Base-by-base conservation (phyloP, 345 rosid species). In the Lagerstroemia speciosa region DNA sequence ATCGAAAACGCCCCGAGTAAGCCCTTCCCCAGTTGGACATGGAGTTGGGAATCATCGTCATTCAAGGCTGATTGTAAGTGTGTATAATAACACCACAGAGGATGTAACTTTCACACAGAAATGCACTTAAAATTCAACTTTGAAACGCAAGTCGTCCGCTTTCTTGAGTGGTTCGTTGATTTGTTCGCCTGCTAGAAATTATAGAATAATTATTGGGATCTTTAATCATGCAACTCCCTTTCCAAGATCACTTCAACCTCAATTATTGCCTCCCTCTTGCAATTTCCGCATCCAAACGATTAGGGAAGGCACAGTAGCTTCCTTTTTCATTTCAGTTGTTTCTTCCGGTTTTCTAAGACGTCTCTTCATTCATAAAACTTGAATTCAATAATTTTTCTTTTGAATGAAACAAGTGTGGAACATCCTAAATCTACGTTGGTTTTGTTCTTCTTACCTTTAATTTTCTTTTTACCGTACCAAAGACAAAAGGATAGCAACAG, bases 21-120 rank as follows among this genome's bases (percentile, higher is more conserved):
- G 38, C 41, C 82, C 83, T 76, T 52, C 83, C 83, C 76, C 74
- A 55, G 82, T 72, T 65, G 45, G 32, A 19, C 20, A 65, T 57
- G 63, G 7, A 45, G 20, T 48, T 27, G 16, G 40, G 8, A 64
- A 52, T 36, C 38, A 14, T 26, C 10, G 29, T 26, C 10, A 12
- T 8, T 6, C 61, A 24, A 8, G 31, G 11, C 15, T 36, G 61
- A 55, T 55, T 26, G 61, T 55, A 31, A 2, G 22, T 9, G 4
- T 2, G 24, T 36, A 9, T 9, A 36, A 9, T 36, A 36, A 36
- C 38, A 36, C 38, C 8, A 36, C 38, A 36, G 8, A 36, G 38
- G 8, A 36, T 36, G 38, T 36, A 36, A 36, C 55, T n/a, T n/a
- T n/a, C n/a, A n/a, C n/a, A n/a, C n/a, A n/a, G n/a, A n/a, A n/a